A percentile compares a stretch with the other conserved stretches of the same genome.
phyloP scores from a whole-genome alignment of 169 alveolate species.

The Babesia gibsoni region DNA sequence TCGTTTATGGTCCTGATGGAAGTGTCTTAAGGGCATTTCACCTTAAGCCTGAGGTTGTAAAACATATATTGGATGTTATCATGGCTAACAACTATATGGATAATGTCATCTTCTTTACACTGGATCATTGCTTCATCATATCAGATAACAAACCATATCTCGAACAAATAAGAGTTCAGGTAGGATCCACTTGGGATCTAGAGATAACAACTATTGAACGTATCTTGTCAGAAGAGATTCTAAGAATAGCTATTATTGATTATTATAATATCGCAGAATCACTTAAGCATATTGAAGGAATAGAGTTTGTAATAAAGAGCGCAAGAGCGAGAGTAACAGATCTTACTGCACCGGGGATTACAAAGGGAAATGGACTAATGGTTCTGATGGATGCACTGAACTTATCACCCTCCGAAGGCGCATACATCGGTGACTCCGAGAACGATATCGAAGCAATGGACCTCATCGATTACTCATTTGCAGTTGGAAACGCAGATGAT shows the following conservation, averaged over 20 bases:
- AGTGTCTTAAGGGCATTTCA: neutral
- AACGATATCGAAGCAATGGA: slow-evolving; percentile 53
- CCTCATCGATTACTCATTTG: slow-evolving; percentile 6
- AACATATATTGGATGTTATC: neutral
- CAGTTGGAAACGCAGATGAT: slow-evolving; percentile 48
- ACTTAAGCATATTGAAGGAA: neutral
- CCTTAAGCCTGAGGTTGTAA: neutral
- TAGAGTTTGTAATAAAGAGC: neutral
- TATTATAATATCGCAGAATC: neutral
- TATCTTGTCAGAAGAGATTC: neutral
- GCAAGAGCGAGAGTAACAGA: neutral
- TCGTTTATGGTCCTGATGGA: slow-evolving; percentile 22
- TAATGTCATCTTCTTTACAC: slow-evolving; percentile 4
- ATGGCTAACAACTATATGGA: neutral
- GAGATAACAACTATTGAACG: too few relatives aligned
- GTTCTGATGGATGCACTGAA: neutral
- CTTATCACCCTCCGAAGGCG: neutral
- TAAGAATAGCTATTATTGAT: neutral
- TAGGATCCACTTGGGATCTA: neutral
- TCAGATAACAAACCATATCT: slow-evolving; percentile 13
- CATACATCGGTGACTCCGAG: slow-evolving; percentile 35
- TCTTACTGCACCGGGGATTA: slow-evolving; percentile 7
- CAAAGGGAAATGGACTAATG: slow-evolving; percentile 8
- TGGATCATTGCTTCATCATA: slow-evolving; percentile 3
- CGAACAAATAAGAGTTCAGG: too few relatives aligned